These are phyloP conservation scores for Syzygium aromaticum DNA, from an alignment of 345 rosid species.

Conservation along the genomic window DNA sequence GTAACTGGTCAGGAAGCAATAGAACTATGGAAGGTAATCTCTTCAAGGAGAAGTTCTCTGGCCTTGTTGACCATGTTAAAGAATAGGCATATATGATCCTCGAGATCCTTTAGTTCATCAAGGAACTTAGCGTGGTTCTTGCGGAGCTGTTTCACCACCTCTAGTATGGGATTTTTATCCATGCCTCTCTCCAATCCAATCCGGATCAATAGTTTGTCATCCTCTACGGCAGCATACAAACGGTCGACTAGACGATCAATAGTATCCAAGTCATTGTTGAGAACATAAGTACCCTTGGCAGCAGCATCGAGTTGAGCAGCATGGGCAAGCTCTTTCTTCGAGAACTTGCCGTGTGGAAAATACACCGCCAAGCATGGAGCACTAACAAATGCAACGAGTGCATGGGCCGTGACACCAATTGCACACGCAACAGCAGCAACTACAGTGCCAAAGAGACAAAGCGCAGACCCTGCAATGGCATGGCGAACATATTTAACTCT, in stretches of 20 bases:
- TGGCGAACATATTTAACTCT: constrained; percentile 33
- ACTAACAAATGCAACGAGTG: constrained; percentile 38
- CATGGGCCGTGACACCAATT: constrained; percentile 38
- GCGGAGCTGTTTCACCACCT: constrained; percentile 44
- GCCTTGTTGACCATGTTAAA: constrained; percentile 50
- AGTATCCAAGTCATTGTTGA: constrained; percentile 36
- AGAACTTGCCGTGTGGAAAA: constrained; percentile 25
- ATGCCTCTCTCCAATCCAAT: constrained; percentile 38
- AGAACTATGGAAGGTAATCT: constrained; percentile 25
- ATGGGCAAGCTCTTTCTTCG: constrained; percentile 44
- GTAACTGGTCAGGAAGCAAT: not conserved
- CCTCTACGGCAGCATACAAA: constrained; percentile 32
- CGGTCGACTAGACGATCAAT: constrained; percentile 43
- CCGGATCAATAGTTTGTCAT: constrained; percentile 33
- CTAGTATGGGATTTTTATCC: constrained; percentile 31
- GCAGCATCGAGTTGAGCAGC: constrained; percentile 66
- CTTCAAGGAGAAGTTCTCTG: constrained; percentile 39
- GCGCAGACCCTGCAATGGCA: constrained; percentile 32
- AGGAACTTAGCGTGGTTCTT: constrained; percentile 30
- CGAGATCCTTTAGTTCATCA: constrained; percentile 47
- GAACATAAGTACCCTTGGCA: constrained; percentile 37
- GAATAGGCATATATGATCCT: constrained; percentile 59
- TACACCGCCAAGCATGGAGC: constrained; percentile 33
- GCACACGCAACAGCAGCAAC: constrained; percentile 29
- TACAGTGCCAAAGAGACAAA: constrained; percentile 49